These are phyloP conservation scores for Pleurotus ostreatus DNA, from an alignment of 768 basidiomycete species.

Conservation along the genomic window DNA sequence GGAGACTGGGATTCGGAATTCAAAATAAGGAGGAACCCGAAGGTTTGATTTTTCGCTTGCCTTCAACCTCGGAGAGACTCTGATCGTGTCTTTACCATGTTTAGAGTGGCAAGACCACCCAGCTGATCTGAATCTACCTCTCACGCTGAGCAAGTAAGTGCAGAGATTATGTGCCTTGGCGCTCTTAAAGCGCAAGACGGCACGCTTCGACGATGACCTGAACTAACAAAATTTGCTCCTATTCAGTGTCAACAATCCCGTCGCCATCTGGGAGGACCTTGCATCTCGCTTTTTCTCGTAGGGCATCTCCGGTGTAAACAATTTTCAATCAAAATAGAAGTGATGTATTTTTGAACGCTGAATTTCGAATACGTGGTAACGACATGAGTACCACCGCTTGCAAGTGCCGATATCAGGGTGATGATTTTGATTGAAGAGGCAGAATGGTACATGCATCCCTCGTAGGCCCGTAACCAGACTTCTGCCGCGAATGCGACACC, in stretches of 20 bases:
- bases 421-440: too few species aligned
- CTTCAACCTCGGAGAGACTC: neutral
- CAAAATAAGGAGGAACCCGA: conserved; percentile 48
- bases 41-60: conserved; percentile 32
- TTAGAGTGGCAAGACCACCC: conserved; percentile 58
- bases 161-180: neutral
- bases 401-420: too few species aligned
- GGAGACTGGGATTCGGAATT: conserved; percentile 59
- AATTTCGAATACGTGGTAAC: too few species aligned
- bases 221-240: conserved; percentile 5
- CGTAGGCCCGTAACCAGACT: neutral
- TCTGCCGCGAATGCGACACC: too few species aligned
- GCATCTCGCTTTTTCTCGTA: conserved; percentile 24
- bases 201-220: neutral
- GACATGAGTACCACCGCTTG: too few species aligned
- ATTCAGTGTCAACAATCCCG: conserved; percentile 50
- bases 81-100: conserved; percentile 3
- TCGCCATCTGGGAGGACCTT: conserved; percentile 49
- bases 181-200: neutral
- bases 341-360: too few species aligned
- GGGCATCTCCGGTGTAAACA: neutral
- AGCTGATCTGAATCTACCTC: conserved; percentile 46
- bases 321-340: too few species aligned
- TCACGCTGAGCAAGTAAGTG: conserved; percentile 46
- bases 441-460: neutral